These are phyloP conservation scores for Zelonia costaricensis DNA, from an alignment of 208 protist genomes.

Conservation along the genomic window DNA sequence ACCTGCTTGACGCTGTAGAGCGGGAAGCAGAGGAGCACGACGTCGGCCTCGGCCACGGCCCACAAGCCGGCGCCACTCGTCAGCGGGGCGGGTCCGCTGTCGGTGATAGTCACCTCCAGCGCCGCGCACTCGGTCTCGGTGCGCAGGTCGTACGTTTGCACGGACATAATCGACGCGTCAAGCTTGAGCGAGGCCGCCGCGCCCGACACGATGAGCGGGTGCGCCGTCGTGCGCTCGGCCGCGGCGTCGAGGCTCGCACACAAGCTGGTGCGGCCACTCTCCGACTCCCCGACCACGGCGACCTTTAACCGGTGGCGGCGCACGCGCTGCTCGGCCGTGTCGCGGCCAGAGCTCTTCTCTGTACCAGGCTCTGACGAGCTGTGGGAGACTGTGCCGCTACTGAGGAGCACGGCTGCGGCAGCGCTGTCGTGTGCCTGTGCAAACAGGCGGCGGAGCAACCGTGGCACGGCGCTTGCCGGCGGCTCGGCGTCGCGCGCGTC, in stretches of 20 bases:
- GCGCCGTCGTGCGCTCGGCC: background rate
- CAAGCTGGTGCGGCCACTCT: slow-evolving; percentile 20
- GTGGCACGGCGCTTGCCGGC: too few species aligned
- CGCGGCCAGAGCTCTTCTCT: too few species aligned
- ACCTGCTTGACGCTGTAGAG: slow-evolving; percentile 22
- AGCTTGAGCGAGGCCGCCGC: slow-evolving; percentile 7
- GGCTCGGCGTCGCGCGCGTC: too few species aligned
- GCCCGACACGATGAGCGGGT: slow-evolving; percentile 14
- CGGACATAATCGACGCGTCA: slow-evolving; percentile 1
- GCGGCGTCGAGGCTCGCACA: background rate
- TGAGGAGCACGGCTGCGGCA: too few species aligned
- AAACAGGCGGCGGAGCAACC: too few species aligned
- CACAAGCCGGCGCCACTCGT: background rate
- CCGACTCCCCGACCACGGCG: slow-evolving; percentile 16
- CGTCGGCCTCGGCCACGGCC: slow-evolving; percentile 15
- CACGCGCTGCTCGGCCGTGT: too few species aligned
- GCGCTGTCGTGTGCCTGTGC: too few species aligned
- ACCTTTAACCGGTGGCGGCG: slow-evolving; percentile 12
- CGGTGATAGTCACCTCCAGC: slow-evolving; percentile 18
- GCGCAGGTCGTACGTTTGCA: slow-evolving; percentile 20
- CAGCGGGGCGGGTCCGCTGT: slow-evolving; percentile 17
- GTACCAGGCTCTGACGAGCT: too few species aligned
- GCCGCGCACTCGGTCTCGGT: background rate
- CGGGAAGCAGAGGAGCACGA: slow-evolving; percentile 15
- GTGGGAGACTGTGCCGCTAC: too few species aligned